Evolutionary conservation across 2,329 filamentous ascomycete species (phyloP), one percentile per base, ranked within the genome.

Genomic region (Aureobasidium sp.): DNA sequence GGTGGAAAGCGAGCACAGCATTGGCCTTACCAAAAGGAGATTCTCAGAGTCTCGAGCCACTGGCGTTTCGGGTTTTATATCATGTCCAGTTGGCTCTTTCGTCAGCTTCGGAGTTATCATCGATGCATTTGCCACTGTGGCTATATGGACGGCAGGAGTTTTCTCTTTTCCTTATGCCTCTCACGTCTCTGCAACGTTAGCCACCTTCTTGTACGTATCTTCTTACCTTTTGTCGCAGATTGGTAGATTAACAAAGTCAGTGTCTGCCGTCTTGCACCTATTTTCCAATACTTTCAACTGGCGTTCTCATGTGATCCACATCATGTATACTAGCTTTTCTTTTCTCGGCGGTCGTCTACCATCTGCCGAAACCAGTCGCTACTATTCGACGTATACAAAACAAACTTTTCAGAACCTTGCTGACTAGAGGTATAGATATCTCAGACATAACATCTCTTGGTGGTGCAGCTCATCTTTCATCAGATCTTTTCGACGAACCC

Each of bases 211-310:
- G 64, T 66, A 66, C 62, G 64, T 66, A 66, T 63, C 44, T 39
- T 63, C 63, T 63, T 57, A 61, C 64, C 60, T 64, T 47, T 61
- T 64, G 60, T 60, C 51, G 64, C 64, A 61, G 62, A 64, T 63
- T 63, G 64, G 60, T 66, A 66, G 64, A 66, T 66, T 66, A 62
- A 66, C 64, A 64, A 66, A 62, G 46, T 62, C 64, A 65, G 64
- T 65, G 53, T 62, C 51, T 50, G 51, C 48, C 58, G 53, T 56
- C 62, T 51, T 60, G 41, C 32, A 46, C 46, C 37, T 57, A 32
- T 58, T 47, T 58, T 20, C 52, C 20, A 20, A 48, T 65, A 58
- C 61, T 52, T 36, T 37, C 44, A 52, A 62, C 57, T 47, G 53
- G 53, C 53, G 50, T 60, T 56, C n/a, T 52, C 51, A 57, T 55